Percentiles rank a stretch among this genome's conserved stretches.
Conservation (phyloP, 331 rosid genomes). For the Rhamnella rubrinervis region DNA sequence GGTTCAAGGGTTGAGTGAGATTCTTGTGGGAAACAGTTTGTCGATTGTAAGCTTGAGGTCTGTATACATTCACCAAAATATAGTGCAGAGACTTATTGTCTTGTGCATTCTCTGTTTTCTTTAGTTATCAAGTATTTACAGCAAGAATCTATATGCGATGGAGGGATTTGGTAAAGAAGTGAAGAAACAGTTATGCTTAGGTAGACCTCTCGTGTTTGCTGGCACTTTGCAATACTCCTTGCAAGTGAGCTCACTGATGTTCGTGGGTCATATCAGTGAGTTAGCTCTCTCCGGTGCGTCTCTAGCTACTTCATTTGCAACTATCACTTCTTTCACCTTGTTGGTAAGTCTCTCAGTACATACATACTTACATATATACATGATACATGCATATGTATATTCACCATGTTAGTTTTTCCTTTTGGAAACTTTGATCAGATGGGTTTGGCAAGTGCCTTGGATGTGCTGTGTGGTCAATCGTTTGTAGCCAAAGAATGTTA, state of each 20-base stretch:
- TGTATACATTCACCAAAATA: too few species aligned
- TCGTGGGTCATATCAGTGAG: constrained; percentile 73
- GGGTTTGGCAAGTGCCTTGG: constrained; percentile 4
- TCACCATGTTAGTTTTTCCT: too few species aligned
- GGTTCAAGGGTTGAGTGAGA: too few species aligned
- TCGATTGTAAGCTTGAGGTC: too few species aligned
- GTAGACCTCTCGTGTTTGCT: constrained; percentile 58
- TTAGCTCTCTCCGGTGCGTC: constrained; percentile 62
- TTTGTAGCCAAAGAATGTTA: constrained; percentile 9
- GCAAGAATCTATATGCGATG: too few species aligned
- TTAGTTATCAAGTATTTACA: too few species aligned
- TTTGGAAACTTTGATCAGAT: background rate
- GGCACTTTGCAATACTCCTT: constrained; percentile 36
- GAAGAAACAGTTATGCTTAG: constrained; percentile 63
- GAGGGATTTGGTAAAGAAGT: constrained; percentile 40
- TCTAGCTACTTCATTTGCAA: constrained; percentile 59
- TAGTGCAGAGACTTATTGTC: too few species aligned
- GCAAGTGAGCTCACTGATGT: constrained; percentile 59
- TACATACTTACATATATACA: too few species aligned
- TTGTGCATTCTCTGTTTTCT: too few species aligned
- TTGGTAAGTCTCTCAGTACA: constrained; percentile 36
- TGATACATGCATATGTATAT: too few species aligned
- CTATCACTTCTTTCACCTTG: constrained; percentile 65
- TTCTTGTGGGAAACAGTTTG: too few species aligned
- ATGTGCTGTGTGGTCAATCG: background rate